phyloP scores from a whole-genome alignment of 164 flowering plant genomes.

The Echeveria elegans region DNA sequence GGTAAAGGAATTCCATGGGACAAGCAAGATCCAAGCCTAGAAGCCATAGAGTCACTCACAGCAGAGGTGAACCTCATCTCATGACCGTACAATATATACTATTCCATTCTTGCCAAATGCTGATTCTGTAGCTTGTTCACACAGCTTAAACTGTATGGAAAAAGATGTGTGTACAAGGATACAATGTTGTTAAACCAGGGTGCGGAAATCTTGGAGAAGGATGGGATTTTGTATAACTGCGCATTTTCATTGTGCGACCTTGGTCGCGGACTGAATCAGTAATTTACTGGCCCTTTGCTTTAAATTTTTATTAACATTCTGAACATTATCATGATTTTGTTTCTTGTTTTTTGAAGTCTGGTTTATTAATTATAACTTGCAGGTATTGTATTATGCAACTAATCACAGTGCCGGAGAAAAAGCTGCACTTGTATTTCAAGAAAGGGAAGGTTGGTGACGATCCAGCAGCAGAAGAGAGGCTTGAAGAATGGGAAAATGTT shows the following conservation, averaged over 20 bases:
- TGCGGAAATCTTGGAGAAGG: conserved; percentile 64
- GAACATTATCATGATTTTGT: not conserved
- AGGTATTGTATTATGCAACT: conserved; percentile 68
- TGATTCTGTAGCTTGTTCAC: not conserved
- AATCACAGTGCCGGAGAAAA: conserved; percentile 43
- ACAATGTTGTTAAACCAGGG: conserved; percentile 55
- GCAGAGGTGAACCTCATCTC: conserved; percentile 34
- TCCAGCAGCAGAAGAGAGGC: conserved; percentile 51
- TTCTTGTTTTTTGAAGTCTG: not conserved
- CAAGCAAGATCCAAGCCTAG: conserved; percentile 50
- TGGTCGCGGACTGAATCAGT: conserved; percentile 55
- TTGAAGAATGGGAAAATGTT: conserved; percentile 44
- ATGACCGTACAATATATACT: not conserved
- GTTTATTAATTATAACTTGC: conserved; percentile 9
- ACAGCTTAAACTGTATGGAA: conserved; percentile 75
- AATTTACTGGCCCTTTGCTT: no score
- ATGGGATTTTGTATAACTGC: conserved; percentile 75
- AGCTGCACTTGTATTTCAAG: conserved; percentile 56
- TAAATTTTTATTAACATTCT: no score
- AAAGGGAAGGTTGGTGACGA: conserved; percentile 59
- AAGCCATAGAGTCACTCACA: conserved; percentile 48
- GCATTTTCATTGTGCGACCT: conserved; percentile 50
- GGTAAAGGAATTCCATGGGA: conserved; percentile 73
- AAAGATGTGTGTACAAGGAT: conserved; percentile 65
- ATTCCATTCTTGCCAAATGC: no score